Base-by-base conservation (phyloP, 805 yeast genomes). In the Ogataea methanolica region DNA sequence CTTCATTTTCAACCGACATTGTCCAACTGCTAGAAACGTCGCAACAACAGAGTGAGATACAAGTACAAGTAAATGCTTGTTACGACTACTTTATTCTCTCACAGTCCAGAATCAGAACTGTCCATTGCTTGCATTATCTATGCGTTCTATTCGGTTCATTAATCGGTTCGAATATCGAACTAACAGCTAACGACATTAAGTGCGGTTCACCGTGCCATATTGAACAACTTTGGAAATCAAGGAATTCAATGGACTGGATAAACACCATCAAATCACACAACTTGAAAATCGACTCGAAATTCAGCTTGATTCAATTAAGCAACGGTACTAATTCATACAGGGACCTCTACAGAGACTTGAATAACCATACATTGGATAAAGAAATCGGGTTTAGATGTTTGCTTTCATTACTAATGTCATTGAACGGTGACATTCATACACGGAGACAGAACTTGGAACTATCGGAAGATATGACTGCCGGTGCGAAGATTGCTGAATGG, bases 131-230 rank as follows among this genome's bases (percentile, higher is more conserved):
- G 44, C 78, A 78, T 55, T 71, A 75, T 60, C 61, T 79, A 15
- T 74, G 76, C 52, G 73, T 73, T 2, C 63, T 78, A 47, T 69
- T 78, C 52, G 71, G 79, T 2, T 65, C 73, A 15, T 57, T 78
- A 40, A 63, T 75, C 33, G 80, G 78, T 2, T 58, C 70, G 9
- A 62, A 68, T 2, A 63, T 74, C 17, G 71, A 72, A 16, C 58
- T 78, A 48, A 61, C 60, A 31, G 65, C 68, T 5, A 59, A 56
- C 43, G 82, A 76, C 49, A 67, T 85, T 46, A 72, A 73, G 46
- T 79, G 85, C 60, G 94, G 94, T 38, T 74, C 79, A 11, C 85
- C 82, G 35, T 82, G 89, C 60, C 67, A 67, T 22, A 64, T 75
- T 53, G 88, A 83, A 59, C 71, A 68, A 12, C 65, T 85, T 46